phyloP scores from a whole-genome alignment of 1,284 basidiomycete genomes.

The Coniophora puteana region DNA sequence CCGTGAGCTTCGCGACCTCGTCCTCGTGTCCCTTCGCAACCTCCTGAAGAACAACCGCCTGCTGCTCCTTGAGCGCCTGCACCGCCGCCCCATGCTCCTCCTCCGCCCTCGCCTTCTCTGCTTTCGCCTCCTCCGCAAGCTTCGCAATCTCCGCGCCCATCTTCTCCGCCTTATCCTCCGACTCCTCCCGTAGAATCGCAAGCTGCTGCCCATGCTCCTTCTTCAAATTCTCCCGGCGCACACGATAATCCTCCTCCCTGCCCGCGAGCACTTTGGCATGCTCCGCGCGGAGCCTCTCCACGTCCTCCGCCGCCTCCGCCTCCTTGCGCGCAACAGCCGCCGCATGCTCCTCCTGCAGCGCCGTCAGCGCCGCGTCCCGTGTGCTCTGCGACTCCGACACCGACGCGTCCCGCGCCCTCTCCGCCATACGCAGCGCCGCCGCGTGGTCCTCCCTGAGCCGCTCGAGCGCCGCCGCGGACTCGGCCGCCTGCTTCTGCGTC shows the following conservation, averaged over 20 bases:
- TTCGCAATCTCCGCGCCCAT: conserved; percentile 42
- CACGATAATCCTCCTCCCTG: conserved; percentile 56
- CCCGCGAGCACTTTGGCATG: conserved; percentile 48
- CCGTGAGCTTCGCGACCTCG: conserved; percentile 44
- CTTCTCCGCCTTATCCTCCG: conserved; percentile 46
- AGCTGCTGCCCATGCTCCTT: conserved; percentile 36
- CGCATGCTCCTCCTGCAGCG: conserved; percentile 65
- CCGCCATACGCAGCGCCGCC: conserved; percentile 60
- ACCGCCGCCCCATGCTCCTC: conserved; percentile 51
- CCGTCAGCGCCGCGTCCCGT: conserved; percentile 51
- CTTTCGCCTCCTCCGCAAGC: conserved; percentile 41
- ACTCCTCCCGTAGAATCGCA: conserved; percentile 28
- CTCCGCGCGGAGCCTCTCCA: conserved; percentile 60
- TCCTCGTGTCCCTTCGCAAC: conserved; percentile 52
- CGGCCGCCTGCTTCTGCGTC: conserved; percentile 54
- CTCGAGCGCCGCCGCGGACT: conserved; percentile 56
- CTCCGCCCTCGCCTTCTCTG: conserved; percentile 34
- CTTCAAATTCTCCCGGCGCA: conserved; percentile 37
- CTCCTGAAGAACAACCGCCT: conserved; percentile 50
- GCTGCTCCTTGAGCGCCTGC: conserved; percentile 50
- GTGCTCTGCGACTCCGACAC: conserved; percentile 72
- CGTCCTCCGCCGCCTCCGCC: conserved; percentile 53
- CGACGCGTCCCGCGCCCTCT: conserved; percentile 70
- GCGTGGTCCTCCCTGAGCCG: conserved; percentile 71
- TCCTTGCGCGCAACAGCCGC: conserved; percentile 66